A percentile compares a stretch with the other conserved stretches of the same genome.
phyloP scores from a whole-genome alignment of 306 rosid species.

The Mimosa bimucronata region DNA sequence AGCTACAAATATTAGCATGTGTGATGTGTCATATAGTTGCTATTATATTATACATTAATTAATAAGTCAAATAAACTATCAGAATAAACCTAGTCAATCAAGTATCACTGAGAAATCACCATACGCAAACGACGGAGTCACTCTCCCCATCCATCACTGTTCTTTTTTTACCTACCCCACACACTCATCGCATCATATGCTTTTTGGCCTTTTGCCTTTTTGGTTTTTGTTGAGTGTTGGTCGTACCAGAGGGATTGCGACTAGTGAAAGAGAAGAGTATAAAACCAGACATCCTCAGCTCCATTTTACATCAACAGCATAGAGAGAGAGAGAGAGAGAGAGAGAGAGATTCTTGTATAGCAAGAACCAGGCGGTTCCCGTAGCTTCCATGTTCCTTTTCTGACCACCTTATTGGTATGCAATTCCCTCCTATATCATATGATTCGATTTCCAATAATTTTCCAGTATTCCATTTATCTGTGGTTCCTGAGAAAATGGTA shows the following conservation, averaged over 20 bases:
- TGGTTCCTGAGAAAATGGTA: conserved; percentile 10
- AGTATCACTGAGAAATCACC: too few relatives aligned
- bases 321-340: not conserved
- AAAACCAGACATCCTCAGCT: not conserved
- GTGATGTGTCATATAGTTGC: too few relatives aligned
- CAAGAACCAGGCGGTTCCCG: too few relatives aligned
- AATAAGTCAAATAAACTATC: too few relatives aligned
- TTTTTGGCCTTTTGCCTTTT: not conserved
- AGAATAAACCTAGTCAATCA: too few relatives aligned
- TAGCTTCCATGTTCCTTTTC: conserved; percentile 12
- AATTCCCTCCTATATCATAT: not conserved
- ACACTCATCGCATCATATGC: not conserved
- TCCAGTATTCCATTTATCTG: not conserved
- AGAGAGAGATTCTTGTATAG: not conserved
- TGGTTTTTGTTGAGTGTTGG: not conserved
- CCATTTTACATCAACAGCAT: not conserved
- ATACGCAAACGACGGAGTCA: too few relatives aligned
- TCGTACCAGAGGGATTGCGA: not conserved
- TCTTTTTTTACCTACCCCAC: too few relatives aligned
- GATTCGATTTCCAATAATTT: not conserved
- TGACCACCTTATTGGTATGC: conserved; percentile 14
- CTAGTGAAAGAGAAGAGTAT: not conserved
- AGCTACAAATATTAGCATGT: too few relatives aligned
- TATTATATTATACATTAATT: too few relatives aligned
- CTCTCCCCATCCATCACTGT: too few relatives aligned